Base-by-base conservation (phyloP, 2,329 filamentous ascomycete genomes). In the Fusarium sp. region DNA sequence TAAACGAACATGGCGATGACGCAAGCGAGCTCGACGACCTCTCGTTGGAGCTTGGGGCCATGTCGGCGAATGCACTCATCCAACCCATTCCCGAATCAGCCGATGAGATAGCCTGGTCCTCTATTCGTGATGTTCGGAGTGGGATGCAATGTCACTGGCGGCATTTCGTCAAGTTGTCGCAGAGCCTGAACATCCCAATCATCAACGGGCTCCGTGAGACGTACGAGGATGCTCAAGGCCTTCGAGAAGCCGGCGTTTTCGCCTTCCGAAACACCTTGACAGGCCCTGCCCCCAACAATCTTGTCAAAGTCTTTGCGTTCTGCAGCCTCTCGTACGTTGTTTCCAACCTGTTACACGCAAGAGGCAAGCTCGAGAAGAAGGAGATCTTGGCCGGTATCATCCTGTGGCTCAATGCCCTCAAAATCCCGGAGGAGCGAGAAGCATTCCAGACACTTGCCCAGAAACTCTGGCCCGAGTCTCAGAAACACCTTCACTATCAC, bases 401-500 rank as follows among this genome's bases (percentile, higher is more conserved):
- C 1, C 8, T 68, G 1, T 79, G 77, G 77, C 11, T 54, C 6
- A 20, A 77, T 2, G 62, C 75, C 0, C 68, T 78, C 1, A 18
- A 58, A 18, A 8, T 29, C 4, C 22, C 14, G 1, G 48, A 71
- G 0, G 72, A 78, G 11, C 67, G 71, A 4, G 9, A 59, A 13
- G 68, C 67, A 1, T 76, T 78, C 37, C 14, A 43, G 16, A 2
- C 31, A 0, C 57, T 79, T 0, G 71, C 74, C 1, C 0, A 11
- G 1, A 9, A 6, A 0, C 74, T 78, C 18, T 78, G 75, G 77
- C 77, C 77, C n/a, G n/a, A n/a, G n/a, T n/a, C n/a, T n/a, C n/a
- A n/a, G n/a, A n/a, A n/a, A n/a, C n/a, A n/a, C n/a, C n/a, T n/a
- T n/a, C n/a, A n/a, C n/a, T n/a, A n/a, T n/a, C n/a, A n/a, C n/a